Conservation (phyloP, 1,284 basidiomycete genomes). For the Retiboletus fuscus region DNA sequence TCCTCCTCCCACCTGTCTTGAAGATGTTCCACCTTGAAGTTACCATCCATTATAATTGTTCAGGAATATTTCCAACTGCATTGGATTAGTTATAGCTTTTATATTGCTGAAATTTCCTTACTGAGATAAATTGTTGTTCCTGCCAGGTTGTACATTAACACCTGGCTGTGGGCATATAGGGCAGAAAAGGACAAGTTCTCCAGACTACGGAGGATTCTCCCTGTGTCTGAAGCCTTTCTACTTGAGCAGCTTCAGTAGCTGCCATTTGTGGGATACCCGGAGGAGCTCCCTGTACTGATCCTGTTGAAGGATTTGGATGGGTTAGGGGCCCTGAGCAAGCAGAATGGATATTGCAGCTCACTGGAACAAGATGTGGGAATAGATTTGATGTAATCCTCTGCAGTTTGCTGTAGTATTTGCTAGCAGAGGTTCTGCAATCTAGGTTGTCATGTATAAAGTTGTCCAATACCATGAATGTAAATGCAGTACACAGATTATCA, state of each 20-base stretch:
- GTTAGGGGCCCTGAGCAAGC: no score
- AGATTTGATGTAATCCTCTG: neutral
- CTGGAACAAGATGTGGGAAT: neutral
- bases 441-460: neutral
- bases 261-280: neutral
- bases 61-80: conserved; percentile 9
- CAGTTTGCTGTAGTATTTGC: conserved; percentile 3
- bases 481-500: neutral
- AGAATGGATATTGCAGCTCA: neutral
- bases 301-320: no score
- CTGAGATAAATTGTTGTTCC: no score
- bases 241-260: no score
- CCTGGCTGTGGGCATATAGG: neutral
- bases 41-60: conserved; percentile 25
- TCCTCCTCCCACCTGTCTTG: neutral
- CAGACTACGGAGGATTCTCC: neutral
- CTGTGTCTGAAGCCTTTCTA: neutral
- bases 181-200: neutral
- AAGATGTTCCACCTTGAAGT: conserved; percentile 29
- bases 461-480: neutral
- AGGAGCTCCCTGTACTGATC: neutral
- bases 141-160: neutral
- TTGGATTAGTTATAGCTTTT: no score
- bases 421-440: conserved; percentile 2
- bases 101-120: no score